Base-by-base conservation (phyloP, 2,329 filamentous ascomycete species). In the Didymella sp. region DNA sequence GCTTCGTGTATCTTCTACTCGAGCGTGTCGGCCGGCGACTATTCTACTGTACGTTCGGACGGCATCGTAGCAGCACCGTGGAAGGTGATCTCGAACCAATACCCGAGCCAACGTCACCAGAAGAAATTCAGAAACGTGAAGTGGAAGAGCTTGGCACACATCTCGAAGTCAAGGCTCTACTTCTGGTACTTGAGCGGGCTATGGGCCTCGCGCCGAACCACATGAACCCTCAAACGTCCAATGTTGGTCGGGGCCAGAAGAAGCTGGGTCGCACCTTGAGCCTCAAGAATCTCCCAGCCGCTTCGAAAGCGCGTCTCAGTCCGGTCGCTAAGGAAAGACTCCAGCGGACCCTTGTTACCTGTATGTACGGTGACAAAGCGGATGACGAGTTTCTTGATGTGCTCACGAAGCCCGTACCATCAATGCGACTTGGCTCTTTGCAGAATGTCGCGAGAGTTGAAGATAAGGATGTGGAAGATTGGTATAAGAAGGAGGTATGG, bases 401-500 rank as follows among this genome's bases (percentile, higher is more conserved):
- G n/a, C 66, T 80, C 41, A 74, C 72, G 9, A 79, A 77, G 68
- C 79, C 80, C 12, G 49, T 58, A 24, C 64, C 66, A 17, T 41
- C 51, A 15, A 57, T 66, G 19, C 59, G 61, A 21, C 51, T 59
- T 1, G 63, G 45, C n/a, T 69, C 57, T 8, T 48, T 73, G 21
- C 68, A 69, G 13, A 66, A 65, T 6, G 66, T 75, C 8, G 72
- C 73, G 1, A 77, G 76, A 47, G 58, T 78, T 0, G 75, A 76
- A 5, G 73, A 80, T 25, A 66, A 73, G 15, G 70, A 80, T 8
- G 75, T 80, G 4, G 64, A 77, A 3, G 79, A 84, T 15, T 85
- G 83, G 82, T 87, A 85, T 62, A 78, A 79, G 50, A 77, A 78
- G 52, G 81, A 86, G 61, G 70, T 87, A 2, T 87, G 85, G 85